A percentile compares a stretch with the other conserved stretches of the same genome.
phyloP scores from a whole-genome alignment of 345 rosid species.

The Eucalyptus cladocalyx region DNA sequence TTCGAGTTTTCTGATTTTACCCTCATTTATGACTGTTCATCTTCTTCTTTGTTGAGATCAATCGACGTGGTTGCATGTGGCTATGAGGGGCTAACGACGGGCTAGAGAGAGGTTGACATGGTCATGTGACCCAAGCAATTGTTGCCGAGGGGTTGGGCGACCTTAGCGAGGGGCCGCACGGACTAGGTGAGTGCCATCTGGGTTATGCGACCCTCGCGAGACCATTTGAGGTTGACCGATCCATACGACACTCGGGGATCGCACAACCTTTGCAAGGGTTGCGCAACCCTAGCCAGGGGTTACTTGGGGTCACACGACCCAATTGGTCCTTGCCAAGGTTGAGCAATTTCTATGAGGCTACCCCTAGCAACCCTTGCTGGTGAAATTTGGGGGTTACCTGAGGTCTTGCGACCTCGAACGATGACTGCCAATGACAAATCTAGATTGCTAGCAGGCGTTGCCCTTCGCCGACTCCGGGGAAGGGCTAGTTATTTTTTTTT shows the following conservation, averaged over 20 bases:
- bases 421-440: accelerated
- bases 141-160: accelerated
- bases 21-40: too few relatives aligned
- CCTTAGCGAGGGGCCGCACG: accelerated
- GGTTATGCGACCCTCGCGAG: accelerated
- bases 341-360: accelerated
- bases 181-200: too few relatives aligned
- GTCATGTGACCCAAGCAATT: accelerated
- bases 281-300: accelerated
- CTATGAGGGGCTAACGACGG: accelerated
- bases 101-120: too few relatives aligned
- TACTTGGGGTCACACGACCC: too few relatives aligned
- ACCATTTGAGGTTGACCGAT: too few relatives aligned
- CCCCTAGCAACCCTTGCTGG: accelerated
- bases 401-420: accelerated
- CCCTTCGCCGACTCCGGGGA: accelerated
- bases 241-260: accelerated
- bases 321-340: accelerated
- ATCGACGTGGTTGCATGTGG: accelerated
- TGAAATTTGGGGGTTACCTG: accelerated
- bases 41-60: accelerated
- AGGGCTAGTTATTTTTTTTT: too few relatives aligned
- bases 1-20: too few relatives aligned
- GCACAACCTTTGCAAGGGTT: too few relatives aligned
- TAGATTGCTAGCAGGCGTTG: accelerated